Conservation (phyloP, 805 yeast genomes). For the Nakazawaea anatomiae region DNA sequence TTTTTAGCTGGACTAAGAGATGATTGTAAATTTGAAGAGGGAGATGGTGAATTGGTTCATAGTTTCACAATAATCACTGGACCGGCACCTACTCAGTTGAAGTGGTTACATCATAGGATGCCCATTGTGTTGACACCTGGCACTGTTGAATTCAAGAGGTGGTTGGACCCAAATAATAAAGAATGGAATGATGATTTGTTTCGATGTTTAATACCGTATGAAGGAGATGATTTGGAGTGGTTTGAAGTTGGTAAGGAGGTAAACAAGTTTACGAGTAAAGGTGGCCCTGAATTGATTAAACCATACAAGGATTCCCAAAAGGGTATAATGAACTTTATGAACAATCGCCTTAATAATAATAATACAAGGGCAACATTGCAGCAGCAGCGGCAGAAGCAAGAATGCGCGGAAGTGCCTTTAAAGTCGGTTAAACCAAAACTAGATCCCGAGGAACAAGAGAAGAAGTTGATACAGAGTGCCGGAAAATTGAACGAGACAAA, state of each 20-base stretch:
- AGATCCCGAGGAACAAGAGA: too few relatives aligned
- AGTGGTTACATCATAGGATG: conserved; percentile 73
- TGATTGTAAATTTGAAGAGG: conserved; percentile 4
- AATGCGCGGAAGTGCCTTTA: too few relatives aligned
- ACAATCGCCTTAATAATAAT: not conserved
- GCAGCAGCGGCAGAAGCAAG: too few relatives aligned
- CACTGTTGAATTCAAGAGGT: conserved; percentile 47
- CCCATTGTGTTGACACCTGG: conserved; percentile 66
- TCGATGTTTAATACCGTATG: conserved; percentile 31
- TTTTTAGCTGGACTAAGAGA: conserved; percentile 60
- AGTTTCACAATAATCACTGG: conserved; percentile 74
- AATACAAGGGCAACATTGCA: too few relatives aligned
- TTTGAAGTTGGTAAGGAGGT: conserved; percentile 57
- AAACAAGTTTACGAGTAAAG: conserved; percentile 46
- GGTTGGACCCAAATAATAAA: conserved; percentile 46
- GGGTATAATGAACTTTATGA: conserved; percentile 1
- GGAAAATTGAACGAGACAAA: too few relatives aligned
- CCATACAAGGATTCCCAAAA: conserved; percentile 15
- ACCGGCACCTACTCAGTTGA: conserved; percentile 52
- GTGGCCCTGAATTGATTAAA: conserved; percentile 35
- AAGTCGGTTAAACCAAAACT: too few relatives aligned
- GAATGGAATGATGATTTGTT: conserved; percentile 36
- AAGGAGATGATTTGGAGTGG: conserved; percentile 35
- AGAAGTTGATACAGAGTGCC: too few relatives aligned
- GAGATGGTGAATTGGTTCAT: conserved; percentile 14